These are phyloP conservation scores for Podaxis pistillaris DNA, from an alignment of 768 basidiomycete genomes.

Conservation along the genomic window DNA sequence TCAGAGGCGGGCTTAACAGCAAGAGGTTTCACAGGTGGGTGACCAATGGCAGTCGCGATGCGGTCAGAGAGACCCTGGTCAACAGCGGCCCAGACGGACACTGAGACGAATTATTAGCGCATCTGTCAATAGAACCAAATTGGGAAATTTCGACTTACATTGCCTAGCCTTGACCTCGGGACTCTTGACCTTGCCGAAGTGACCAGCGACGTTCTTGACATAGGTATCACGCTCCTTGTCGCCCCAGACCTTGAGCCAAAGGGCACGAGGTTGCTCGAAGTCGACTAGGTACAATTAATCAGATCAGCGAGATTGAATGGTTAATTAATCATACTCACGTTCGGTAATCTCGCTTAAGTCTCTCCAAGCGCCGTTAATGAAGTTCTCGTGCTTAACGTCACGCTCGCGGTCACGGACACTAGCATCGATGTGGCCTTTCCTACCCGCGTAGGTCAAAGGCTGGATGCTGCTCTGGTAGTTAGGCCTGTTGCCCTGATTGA, in stretches of 20 bases:
- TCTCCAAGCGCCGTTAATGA: constrained; percentile 65
- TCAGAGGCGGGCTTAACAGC: constrained; percentile 57
- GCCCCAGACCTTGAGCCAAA: constrained; percentile 69
- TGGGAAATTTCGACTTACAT: constrained; percentile 42
- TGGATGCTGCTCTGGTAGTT: constrained; percentile 83
- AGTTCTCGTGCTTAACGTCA: constrained; percentile 65
- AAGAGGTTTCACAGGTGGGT: constrained; percentile 57
- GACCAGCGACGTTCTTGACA: constrained; percentile 64
- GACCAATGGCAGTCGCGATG: constrained; percentile 73
- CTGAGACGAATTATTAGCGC: constrained; percentile 31
- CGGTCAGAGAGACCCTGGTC: constrained; percentile 73
- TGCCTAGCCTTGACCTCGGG: constrained; percentile 58
- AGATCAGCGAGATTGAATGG: neutral
- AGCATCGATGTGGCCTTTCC: constrained; percentile 44
- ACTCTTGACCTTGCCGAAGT: constrained; percentile 62
- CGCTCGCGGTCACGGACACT: constrained; percentile 37
- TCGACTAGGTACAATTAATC: constrained; percentile 48
- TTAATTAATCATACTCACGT: constrained; percentile 45
- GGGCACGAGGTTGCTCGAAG: constrained; percentile 78
- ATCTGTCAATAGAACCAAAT: neutral
- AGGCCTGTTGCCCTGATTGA: constrained; percentile 81
- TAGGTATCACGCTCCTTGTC: constrained; percentile 59
- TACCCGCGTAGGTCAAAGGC: constrained; percentile 62
- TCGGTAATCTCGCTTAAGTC: constrained; percentile 77
- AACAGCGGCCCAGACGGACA: constrained; percentile 79